Conservation (phyloP, 257 asterid species). For the Gentiana straminea region DNA sequence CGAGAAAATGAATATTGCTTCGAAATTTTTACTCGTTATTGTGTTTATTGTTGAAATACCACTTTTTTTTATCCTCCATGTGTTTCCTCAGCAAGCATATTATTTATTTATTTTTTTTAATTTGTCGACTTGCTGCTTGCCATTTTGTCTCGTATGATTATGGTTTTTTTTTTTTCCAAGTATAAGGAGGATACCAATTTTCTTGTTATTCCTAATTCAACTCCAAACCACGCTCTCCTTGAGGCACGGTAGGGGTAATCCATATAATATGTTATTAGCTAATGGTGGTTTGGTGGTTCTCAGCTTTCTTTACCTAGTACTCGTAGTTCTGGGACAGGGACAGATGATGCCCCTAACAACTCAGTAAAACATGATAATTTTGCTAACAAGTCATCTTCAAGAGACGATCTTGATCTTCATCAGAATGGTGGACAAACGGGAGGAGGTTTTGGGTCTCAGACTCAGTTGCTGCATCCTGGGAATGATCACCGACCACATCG, state of each 20-base stretch:
- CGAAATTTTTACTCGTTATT: no score
- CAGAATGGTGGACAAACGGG: conserved; percentile 48
- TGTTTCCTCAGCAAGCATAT: no score
- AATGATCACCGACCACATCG: conserved; percentile 42
- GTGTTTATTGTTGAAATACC: no score
- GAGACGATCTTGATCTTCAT: conserved; percentile 21
- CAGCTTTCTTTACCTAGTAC: conserved; percentile 24
- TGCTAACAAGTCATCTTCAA: conserved; percentile 25
- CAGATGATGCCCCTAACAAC: conserved; percentile 18
- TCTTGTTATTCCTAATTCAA: conserved; percentile 26
- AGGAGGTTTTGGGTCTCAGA: conserved; percentile 27
- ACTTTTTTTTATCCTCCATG: no score
- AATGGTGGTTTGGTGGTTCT: conserved; percentile 17
- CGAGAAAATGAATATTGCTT: no score
- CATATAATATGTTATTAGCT: conserved; percentile 19
- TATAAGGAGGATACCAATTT: conserved; percentile 28
- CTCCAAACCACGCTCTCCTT: conserved; percentile 27
- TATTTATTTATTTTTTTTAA: no score
- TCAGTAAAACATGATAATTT: conserved; percentile 25
- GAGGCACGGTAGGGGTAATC: conserved; percentile 36
- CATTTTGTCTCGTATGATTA: no score
- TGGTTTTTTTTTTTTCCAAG: no score
- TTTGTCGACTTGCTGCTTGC: no score
- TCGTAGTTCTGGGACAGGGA: conserved; percentile 20
- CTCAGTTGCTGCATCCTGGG: conserved; percentile 22